Base-by-base conservation (phyloP, 2,329 filamentous ascomycete species). In the Epichloe sibirici region DNA sequence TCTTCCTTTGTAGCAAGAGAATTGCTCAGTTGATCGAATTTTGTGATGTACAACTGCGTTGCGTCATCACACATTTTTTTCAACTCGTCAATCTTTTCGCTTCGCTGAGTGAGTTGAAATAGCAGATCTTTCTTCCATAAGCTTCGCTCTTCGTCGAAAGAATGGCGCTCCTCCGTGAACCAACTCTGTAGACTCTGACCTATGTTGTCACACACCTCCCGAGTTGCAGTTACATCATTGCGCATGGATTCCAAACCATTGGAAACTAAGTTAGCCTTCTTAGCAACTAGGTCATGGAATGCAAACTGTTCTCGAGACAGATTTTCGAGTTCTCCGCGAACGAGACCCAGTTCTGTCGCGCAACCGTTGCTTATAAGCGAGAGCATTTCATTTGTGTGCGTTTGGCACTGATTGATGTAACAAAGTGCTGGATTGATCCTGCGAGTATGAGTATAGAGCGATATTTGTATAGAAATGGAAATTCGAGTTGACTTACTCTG, bases 291-390 rank as follows among this genome's bases (percentile, higher is more conserved):
- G n/a, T 43, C 48, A 39, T 52, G 13, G 13, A 55, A 48, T 45
- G 38, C 37, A 11, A 43, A 3, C 13, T 55, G 53, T 28, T 54
- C 57, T 39, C 56, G 51, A 9, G 38, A 53, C n/a, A 58, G 50
- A 7, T 49, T 49, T 15, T 45, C 51, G 25, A 55, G 28, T 21
- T 39, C 25, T 31, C 15, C 40, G 13, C 48, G 43, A 28, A 55
- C 43, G 11, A 34, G 13, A 5, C 44, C 35, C 11, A 55, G 31
- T 48, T 55, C 50, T 17, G 47, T 42, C 13, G 44, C 42, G 25
- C 53, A 55, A 17, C 40, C 51, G 21, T 48, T 48, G 45, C 47
- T 40, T 9, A 48, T 55, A 34, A 45, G 34, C 9, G 39, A 45
- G 12, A 55, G 47, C 12, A 40, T 47, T 12, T 48, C 48, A 42